A percentile compares a stretch with the other conserved stretches of the same genome.
Conservation (phyloP, 495 filamentous ascomycete genomes). For the Penicillium salamii region DNA sequence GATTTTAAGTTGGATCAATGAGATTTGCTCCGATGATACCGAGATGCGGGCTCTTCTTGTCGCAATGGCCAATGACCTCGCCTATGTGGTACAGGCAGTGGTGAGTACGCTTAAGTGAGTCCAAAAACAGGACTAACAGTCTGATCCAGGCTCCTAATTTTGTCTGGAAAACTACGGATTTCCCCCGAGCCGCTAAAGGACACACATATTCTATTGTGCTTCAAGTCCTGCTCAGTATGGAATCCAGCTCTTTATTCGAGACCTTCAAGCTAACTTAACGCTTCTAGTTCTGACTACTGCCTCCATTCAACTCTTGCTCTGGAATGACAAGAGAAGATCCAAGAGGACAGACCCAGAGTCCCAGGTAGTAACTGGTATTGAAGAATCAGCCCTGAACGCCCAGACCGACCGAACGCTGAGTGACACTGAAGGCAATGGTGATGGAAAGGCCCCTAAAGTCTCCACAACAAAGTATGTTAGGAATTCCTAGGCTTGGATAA, state of each 20-base stretch:
- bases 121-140: background rate
- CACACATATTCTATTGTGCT: constrained; percentile 31
- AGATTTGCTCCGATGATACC: constrained; percentile 27
- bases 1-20: constrained; percentile 28
- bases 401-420: background rate
- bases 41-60: constrained; percentile 25
- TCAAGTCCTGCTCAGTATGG: constrained; percentile 21
- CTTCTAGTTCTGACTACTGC: background rate
- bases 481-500: background rate
- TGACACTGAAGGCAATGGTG: background rate
- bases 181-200: constrained; percentile 32
- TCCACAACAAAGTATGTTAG: background rate
- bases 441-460: background rate
- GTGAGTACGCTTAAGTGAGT: constrained; percentile 13
- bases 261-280: background rate
- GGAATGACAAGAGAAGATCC: constrained; percentile 3
- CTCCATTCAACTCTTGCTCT: background rate
- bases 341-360: background rate
- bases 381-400: background rate
- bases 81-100: constrained; percentile 27
- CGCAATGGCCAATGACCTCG: constrained; percentile 23
- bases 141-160: constrained; percentile 31
- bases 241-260: background rate
- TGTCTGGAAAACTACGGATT: constrained; percentile 38
- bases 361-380: background rate